Conservation (phyloP, 495 filamentous ascomycete genomes). For the Aspergillus bertholletiae region DNA sequence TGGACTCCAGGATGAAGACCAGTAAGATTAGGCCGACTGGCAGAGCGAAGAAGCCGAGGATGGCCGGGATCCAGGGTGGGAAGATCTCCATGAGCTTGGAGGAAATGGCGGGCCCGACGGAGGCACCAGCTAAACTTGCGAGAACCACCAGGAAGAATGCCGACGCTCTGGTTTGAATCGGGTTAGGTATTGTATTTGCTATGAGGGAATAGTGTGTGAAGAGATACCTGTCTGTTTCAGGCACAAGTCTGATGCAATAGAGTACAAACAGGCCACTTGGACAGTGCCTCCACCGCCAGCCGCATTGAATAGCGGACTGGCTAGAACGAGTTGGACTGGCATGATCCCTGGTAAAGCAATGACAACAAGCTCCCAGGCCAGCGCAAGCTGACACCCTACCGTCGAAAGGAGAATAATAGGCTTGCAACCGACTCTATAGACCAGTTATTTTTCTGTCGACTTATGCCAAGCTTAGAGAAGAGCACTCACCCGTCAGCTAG, state of each 20-base stretch:
- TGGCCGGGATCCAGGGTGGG: constrained; percentile 2
- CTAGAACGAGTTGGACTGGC: neutral
- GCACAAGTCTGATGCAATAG: constrained; percentile 5
- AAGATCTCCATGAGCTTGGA: constrained; percentile 5
- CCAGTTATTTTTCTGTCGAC: neutral
- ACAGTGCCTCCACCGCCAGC: constrained; percentile 7
- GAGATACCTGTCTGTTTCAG: constrained; percentile 4
- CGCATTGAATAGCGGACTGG: constrained; percentile 1
- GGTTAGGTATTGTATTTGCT: neutral
- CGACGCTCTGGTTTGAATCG: neutral
- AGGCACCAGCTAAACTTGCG: neutral
- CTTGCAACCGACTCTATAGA: constrained; percentile 4
- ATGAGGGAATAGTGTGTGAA: neutral
- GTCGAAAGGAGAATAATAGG: neutral
- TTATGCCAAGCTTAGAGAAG: neutral
- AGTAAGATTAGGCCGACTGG: neutral
- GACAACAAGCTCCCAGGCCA: neutral
- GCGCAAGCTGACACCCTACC: neutral
- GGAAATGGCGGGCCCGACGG: constrained; percentile 2
- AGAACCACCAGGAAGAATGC: neutral
- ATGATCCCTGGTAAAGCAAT: neutral
- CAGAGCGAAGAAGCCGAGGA: neutral
- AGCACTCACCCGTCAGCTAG: constrained; percentile 6
- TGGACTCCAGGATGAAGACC: neutral
- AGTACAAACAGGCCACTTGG: constrained; percentile 4